These are phyloP conservation scores for Fusarium oligoseptatum DNA, from an alignment of 2,329 filamentous ascomycete genomes.

Conservation along the genomic window DNA sequence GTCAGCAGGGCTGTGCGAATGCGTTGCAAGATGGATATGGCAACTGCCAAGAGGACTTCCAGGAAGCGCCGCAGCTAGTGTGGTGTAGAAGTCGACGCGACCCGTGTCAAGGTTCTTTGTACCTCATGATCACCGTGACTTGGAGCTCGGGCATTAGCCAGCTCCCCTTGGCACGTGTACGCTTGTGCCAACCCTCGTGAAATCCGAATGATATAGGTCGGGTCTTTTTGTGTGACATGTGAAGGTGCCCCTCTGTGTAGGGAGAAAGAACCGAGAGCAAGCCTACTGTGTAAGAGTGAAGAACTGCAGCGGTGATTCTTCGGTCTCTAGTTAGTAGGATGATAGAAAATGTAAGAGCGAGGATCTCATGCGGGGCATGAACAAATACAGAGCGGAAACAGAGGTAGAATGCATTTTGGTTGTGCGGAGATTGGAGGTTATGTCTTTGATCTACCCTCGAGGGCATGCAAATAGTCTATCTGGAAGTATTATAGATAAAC, in stretches of 20 bases:
- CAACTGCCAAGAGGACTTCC: not conserved
- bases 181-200: not conserved
- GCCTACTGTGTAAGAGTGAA: not conserved
- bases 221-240: not conserved
- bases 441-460: no score
- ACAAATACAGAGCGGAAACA: no score
- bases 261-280: not conserved
- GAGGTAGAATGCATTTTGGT: no score
- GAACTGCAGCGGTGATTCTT: not conserved
- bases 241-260: not conserved
- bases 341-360: no score
- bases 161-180: not conserved
- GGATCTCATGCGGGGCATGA: no score
- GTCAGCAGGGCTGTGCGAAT: no score
- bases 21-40: no score
- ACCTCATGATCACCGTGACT: not conserved
- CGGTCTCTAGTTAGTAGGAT: no score
- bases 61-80: not conserved
- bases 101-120: not conserved
- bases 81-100: no score
- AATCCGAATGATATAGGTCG: not conserved
- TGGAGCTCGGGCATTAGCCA: not conserved
- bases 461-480: no score
- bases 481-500: no score
- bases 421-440: no score